Percentiles rank a stretch among this genome's conserved stretches.
These are phyloP conservation scores for Prunus campanulata DNA, from an alignment of 306 rosid species.

Conservation along the genomic window DNA sequence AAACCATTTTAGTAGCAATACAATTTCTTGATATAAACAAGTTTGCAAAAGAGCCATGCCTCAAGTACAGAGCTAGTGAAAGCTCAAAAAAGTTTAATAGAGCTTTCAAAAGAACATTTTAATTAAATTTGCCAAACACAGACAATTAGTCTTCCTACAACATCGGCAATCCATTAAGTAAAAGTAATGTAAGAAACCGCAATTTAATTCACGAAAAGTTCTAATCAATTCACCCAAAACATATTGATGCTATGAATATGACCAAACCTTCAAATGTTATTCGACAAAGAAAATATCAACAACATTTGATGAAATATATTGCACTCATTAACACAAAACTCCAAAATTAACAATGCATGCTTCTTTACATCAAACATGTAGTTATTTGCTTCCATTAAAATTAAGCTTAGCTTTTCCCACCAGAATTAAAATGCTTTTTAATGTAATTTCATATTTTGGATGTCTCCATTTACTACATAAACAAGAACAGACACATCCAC, in stretches of 20 bases:
- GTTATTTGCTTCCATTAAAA: background rate
- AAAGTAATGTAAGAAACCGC: background rate
- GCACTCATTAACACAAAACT: background rate
- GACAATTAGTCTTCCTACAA: background rate
- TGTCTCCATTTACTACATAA: background rate
- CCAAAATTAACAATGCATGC: background rate
- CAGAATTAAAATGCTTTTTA: background rate
- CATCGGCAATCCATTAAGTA: background rate
- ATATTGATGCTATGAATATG: background rate
- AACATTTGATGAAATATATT: background rate
- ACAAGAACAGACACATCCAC: background rate
- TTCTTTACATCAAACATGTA: background rate
- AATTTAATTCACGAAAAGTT: background rate
- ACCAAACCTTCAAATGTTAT: background rate
- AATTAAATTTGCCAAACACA: background rate
- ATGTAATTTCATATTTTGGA: background rate
- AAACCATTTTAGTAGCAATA: slow-evolving; percentile 9
- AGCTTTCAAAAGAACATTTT: background rate
- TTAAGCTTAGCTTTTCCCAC: background rate
- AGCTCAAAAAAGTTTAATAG: background rate
- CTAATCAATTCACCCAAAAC: background rate
- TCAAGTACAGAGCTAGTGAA: background rate
- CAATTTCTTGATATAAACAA: background rate
- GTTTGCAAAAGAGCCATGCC: background rate
- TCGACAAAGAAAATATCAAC: background rate